phyloP scores from a whole-genome alignment of 78 protist species.

The Chrysochromulina tobinii region DNA sequence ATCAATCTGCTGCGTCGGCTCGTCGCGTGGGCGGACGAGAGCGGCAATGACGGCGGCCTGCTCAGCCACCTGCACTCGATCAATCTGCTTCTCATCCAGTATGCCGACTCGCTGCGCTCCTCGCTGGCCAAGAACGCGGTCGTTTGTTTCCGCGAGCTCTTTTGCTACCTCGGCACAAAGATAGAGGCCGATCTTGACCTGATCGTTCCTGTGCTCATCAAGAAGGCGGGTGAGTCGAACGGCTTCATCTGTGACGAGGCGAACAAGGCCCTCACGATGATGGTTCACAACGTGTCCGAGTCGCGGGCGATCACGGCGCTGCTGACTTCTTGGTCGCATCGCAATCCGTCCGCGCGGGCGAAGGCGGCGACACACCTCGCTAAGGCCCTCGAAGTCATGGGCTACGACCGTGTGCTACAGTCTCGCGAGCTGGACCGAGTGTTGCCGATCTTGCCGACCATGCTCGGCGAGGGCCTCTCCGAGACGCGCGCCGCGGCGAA shows the following conservation, averaged over 20 bases:
- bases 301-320: background rate
- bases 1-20: background rate
- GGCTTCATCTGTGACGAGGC: slow-evolving; percentile 4
- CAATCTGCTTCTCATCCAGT: background rate
- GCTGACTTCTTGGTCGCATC: background rate
- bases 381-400: background rate
- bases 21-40: background rate
- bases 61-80: background rate
- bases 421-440: background rate
- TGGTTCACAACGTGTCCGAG: background rate
- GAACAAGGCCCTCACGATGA: background rate
- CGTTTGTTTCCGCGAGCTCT: background rate
- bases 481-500: background rate
- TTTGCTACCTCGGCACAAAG: background rate
- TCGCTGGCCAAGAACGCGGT: slow-evolving; percentile 1
- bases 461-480: background rate
- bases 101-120: background rate
- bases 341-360: background rate
- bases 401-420: background rate
- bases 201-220: slow-evolving; percentile 4
- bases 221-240: slow-evolving; percentile 14
- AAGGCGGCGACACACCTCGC: background rate
- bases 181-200: slow-evolving; percentile 11
- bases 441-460: background rate
- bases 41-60: background rate